phyloP scores from a whole-genome alignment of 2,329 filamentous ascomycete genomes.

The Calonectria hawksworthii region DNA sequence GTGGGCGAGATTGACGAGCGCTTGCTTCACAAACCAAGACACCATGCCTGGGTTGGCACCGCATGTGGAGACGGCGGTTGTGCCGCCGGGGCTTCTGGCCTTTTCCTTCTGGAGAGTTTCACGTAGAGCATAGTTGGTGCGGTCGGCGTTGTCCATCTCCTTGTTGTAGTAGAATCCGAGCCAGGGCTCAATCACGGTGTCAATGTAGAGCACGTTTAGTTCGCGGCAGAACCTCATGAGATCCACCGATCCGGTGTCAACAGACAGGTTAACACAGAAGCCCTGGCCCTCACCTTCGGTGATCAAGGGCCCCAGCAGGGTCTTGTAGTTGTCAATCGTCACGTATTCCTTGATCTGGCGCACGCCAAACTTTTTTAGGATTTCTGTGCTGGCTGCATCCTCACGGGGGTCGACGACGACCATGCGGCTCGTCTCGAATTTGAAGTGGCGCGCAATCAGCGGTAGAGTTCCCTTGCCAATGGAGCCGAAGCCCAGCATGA shows the following conservation, averaged over 20 bases:
- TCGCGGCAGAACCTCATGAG: background rate
- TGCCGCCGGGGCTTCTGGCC: background rate
- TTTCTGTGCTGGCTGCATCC: background rate
- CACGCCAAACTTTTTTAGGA: background rate
- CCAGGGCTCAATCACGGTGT: slow-evolving; percentile 11
- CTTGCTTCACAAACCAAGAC: slow-evolving; percentile 3
- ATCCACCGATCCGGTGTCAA: background rate
- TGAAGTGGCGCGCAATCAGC: slow-evolving; percentile 1
- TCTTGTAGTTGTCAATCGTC: slow-evolving; percentile 2
- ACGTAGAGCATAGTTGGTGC: slow-evolving; percentile 5
- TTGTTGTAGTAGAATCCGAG: slow-evolving; percentile 5
- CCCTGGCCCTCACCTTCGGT: background rate
- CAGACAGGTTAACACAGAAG: slow-evolving; percentile 3
- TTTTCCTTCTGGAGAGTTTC: background rate
- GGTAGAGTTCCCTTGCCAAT: background rate
- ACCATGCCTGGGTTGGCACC: slow-evolving; percentile 6
- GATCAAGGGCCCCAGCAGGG: background rate
- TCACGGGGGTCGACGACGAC: slow-evolving; percentile 5
- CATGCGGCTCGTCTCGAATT: background rate
- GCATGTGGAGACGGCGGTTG: background rate
- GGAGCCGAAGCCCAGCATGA: slow-evolving; percentile 6
- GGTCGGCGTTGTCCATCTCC: slow-evolving; percentile 1
- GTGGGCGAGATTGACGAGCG: background rate
- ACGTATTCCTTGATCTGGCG: slow-evolving; percentile 11
- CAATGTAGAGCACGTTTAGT: slow-evolving; percentile 5